A percentile compares a stretch with the other conserved stretches of the same genome.
Evolutionary conservation across 164 flowering plant genomes (phyloP).

Genomic region (Liquidambar formosana): DNA sequence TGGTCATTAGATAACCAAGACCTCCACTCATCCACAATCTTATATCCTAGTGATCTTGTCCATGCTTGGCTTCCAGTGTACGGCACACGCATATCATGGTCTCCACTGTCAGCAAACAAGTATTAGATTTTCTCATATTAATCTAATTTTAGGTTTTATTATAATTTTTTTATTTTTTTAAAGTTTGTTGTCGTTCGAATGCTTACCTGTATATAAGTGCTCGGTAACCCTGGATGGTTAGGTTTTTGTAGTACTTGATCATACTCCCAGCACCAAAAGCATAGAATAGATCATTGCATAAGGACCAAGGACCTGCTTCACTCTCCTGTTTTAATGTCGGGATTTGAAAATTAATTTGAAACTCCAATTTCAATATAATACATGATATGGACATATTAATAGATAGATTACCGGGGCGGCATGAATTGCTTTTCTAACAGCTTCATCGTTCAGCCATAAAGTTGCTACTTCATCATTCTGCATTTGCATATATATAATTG

Average conservation of each 20-base stretch:
- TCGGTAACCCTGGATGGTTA: slow-evolving; percentile 30
- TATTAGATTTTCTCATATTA: too few relatives aligned
- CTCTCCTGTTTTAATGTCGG: slow-evolving; percentile 11
- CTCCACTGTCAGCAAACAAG: slow-evolving; percentile 36
- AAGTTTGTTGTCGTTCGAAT: too few relatives aligned
- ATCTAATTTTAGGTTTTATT: too few relatives aligned
- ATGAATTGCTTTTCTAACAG: slow-evolving; percentile 29
- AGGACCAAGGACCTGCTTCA: slow-evolving; percentile 28
- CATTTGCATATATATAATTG: background rate
- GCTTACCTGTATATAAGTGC: slow-evolving; percentile 54
- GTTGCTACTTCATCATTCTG: slow-evolving; percentile 25
- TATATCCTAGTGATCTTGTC: too few relatives aligned
- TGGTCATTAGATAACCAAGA: slow-evolving; percentile 47
- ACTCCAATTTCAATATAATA: background rate
- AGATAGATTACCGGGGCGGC: slow-evolving; percentile 24
- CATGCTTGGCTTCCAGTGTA: slow-evolving; percentile 56
- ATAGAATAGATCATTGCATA: slow-evolving; percentile 26
- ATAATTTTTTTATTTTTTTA: background rate
- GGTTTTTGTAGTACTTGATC: slow-evolving; percentile 33
- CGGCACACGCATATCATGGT: slow-evolving; percentile 72
- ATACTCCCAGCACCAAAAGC: slow-evolving; percentile 33
- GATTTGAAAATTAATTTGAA: background rate
- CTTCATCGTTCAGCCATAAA: slow-evolving; percentile 20
- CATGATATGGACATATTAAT: background rate
- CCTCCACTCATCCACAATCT: too few relatives aligned